Evolutionary conservation across 2,329 filamentous ascomycete genomes (phyloP).

Genomic region (Aureobasidium sp.): DNA sequence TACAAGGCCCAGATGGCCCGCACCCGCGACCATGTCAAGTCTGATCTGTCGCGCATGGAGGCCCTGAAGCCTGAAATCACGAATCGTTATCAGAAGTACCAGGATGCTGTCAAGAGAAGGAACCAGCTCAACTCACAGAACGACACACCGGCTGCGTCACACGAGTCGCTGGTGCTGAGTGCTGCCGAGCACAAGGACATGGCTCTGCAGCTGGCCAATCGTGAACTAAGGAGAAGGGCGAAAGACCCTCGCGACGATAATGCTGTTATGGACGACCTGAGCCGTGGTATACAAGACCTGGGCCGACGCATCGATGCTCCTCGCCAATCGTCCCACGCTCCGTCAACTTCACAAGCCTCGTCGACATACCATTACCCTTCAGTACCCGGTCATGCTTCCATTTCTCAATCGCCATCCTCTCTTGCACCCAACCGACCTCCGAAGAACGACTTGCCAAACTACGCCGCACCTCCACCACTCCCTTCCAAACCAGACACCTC

Average conservation of each 20-base stretch:
- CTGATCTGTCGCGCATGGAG: slow-evolving; percentile 64
- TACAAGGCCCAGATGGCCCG: slow-evolving; percentile 44
- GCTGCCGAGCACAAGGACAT: slow-evolving; percentile 64
- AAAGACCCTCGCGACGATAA: slow-evolving; percentile 37
- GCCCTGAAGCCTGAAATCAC: slow-evolving; percentile 70
- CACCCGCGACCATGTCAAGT: slow-evolving; percentile 54
- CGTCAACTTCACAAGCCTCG: slow-evolving; percentile 9
- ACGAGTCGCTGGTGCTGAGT: slow-evolving; percentile 41
- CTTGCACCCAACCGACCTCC: slow-evolving; percentile 20
- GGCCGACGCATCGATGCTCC: not conserved
- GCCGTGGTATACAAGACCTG: slow-evolving; percentile 3
- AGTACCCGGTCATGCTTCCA: slow-evolving; percentile 24
- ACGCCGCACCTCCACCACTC: slow-evolving; percentile 16
- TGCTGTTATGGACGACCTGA: slow-evolving; percentile 11
- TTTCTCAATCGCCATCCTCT: slow-evolving; percentile 8
- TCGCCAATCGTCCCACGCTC: not conserved
- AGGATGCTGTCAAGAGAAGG: slow-evolving; percentile 40
- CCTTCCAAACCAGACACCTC: slow-evolving; percentile 21
- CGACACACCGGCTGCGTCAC: not conserved
- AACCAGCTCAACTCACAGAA: not conserved
- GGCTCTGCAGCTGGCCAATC: slow-evolving; percentile 66
- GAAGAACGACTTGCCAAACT: not conserved
- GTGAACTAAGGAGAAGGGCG: slow-evolving; percentile 61
- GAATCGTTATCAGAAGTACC: slow-evolving; percentile 60
- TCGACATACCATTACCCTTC: slow-evolving; percentile 34